phyloP scores from a whole-genome alignment of 192 early-diverging fungal species.

The Umbelopsis sp. region DNA sequence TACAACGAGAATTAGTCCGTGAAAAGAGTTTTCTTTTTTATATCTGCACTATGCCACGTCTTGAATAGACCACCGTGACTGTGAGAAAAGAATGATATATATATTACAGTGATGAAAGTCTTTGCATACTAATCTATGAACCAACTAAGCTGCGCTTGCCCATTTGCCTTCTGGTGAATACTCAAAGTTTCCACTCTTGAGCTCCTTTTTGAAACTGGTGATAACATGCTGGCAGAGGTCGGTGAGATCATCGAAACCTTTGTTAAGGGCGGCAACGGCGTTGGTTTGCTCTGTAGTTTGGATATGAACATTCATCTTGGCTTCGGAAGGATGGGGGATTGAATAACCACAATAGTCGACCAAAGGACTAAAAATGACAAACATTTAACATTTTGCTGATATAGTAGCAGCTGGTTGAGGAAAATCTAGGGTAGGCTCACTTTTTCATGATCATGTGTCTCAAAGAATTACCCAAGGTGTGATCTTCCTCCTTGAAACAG shows the following conservation, averaged over 20 bases:
- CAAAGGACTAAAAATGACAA: conserved; percentile 60
- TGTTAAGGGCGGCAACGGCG: conserved; percentile 82
- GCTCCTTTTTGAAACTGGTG: conserved; percentile 61
- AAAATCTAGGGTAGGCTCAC: conserved; percentile 47
- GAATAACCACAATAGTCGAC: conserved; percentile 96
- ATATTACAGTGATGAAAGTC: conserved; percentile 18
- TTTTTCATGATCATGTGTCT: conserved; percentile 96
- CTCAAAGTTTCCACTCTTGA: conserved; percentile 61
- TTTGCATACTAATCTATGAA: too few species aligned
- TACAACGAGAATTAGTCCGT: too few species aligned
- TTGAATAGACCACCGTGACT: too few species aligned
- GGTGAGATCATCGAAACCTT: conserved; percentile 85
- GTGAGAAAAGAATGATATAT: background rate
- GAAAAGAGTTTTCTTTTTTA: too few species aligned
- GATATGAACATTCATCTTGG: conserved; percentile 88
- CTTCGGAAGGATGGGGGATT: conserved; percentile 95
- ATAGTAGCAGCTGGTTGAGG: background rate
- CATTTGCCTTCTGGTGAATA: conserved; percentile 42
- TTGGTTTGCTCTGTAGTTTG: conserved; percentile 87
- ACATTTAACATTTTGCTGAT: background rate
- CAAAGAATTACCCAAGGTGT: conserved; percentile 94
- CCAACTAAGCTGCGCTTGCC: background rate
- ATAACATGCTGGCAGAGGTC: conserved; percentile 72
- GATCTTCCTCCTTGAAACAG: conserved; percentile 90
- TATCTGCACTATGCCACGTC: too few species aligned